Evolutionary conservation across 805 yeast genomes (phyloP).

Genomic region (Kuraishia floccosa): DNA sequence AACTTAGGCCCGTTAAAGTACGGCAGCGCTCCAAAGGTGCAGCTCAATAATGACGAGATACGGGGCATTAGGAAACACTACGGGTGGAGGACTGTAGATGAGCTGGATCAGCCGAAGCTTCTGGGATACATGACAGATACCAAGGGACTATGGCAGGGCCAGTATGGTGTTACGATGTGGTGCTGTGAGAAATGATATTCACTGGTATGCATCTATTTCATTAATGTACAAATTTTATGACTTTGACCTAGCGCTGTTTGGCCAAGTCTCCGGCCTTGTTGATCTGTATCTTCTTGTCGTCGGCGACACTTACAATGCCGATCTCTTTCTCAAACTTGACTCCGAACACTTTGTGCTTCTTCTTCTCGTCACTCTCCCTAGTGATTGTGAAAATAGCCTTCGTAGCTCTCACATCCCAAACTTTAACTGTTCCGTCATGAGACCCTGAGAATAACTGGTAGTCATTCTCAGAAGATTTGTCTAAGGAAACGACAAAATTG

Average conservation of each 20-base stretch:
- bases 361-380: conserved; percentile 42
- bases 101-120: conserved; percentile 19
- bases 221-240: too few relatives aligned
- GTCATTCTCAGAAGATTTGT: conserved; percentile 65
- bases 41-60: conserved; percentile 65
- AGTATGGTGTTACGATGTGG: conserved; percentile 58
- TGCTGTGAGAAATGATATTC: conserved; percentile 14
- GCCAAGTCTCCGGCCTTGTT: conserved; percentile 22
- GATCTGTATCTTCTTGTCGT: conserved; percentile 86
- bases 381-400: conserved; percentile 72
- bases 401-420: conserved; percentile 92
- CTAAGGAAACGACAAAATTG: conserved; percentile 77
- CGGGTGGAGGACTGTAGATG: conserved; percentile 51
- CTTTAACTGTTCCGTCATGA: conserved; percentile 92
- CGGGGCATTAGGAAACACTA: conserved; percentile 32
- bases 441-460: conserved; percentile 83
- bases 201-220: neutral
- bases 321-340: conserved; percentile 73
- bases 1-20: conserved; percentile 90
- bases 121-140: conserved; percentile 60
- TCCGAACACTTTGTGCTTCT: conserved; percentile 63
- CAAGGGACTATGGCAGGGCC: conserved; percentile 67
- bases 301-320: conserved; percentile 89
- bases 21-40: conserved; percentile 75
- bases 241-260: conserved; percentile 1